phyloP scores from a whole-genome alignment of 345 rosid species.

The Citrus trifoliata region DNA sequence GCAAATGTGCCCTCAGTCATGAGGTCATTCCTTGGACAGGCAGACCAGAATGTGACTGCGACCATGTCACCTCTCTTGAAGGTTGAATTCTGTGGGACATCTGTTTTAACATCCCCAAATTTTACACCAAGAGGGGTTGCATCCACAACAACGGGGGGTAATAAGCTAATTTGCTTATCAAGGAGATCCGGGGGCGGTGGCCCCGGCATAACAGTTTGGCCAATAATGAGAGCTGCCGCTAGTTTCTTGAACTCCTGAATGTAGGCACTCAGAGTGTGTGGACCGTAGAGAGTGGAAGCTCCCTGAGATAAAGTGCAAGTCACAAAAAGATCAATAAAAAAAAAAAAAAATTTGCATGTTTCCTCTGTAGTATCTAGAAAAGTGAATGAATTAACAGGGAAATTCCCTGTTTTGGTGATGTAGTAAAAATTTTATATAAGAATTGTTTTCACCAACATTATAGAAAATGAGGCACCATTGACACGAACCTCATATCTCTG shows the following conservation, averaged over 20 bases:
- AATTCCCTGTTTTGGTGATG: background rate
- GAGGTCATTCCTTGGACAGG: slow-evolving; percentile 83
- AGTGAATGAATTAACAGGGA: background rate
- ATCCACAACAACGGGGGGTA: slow-evolving; percentile 69
- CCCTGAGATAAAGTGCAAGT: slow-evolving; percentile 42
- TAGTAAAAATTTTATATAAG: background rate
- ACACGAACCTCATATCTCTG: slow-evolving; percentile 70
- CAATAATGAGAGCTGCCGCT: slow-evolving; percentile 52
- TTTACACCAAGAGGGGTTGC: slow-evolving; percentile 52
- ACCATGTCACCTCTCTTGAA: slow-evolving; percentile 57
- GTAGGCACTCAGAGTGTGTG: slow-evolving; percentile 77
- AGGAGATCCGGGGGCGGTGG: slow-evolving; percentile 76
- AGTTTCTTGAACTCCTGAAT: slow-evolving; percentile 87
- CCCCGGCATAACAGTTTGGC: slow-evolving; percentile 44
- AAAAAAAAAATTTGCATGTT: background rate
- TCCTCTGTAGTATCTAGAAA: background rate
- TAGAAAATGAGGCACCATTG: background rate
- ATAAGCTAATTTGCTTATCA: slow-evolving; percentile 60
- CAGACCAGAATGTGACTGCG: slow-evolving; percentile 79
- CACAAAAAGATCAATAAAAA: background rate
- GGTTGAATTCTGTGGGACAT: slow-evolving; percentile 59
- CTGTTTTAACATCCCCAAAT: slow-evolving; percentile 71
- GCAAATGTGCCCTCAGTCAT: slow-evolving; percentile 90
- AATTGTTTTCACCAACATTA: background rate
- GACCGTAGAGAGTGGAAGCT: slow-evolving; percentile 84